Percentiles rank a stretch among this genome's conserved stretches.
These are phyloP conservation scores for Russula griseocarnosa DNA, from an alignment of 768 basidiomycete species.

Conservation along the genomic window DNA sequence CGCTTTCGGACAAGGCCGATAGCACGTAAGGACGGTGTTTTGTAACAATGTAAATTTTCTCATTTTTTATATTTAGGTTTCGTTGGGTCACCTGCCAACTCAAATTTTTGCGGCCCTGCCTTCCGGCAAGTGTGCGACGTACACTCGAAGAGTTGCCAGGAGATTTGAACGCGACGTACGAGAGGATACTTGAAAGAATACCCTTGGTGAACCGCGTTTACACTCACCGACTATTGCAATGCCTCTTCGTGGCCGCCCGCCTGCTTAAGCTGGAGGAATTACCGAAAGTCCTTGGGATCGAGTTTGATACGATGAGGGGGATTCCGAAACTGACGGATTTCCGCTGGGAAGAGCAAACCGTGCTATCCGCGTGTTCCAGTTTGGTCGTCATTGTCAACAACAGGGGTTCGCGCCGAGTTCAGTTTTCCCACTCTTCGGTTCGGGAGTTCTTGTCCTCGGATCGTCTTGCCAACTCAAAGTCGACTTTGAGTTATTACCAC, in stretches of 20 bases:
- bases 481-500: not conserved
- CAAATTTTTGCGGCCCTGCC: no score
- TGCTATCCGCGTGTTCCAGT: not conserved
- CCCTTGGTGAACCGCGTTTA: not conserved
- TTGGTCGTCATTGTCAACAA: not conserved
- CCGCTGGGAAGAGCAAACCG: not conserved
- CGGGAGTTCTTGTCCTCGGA: not conserved
- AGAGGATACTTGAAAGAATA: not conserved
- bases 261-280: not conserved
- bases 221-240: not conserved
- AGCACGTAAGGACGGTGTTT: no score
- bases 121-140: no score
- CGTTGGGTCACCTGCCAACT: no score
- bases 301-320: not conserved
- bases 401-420: not conserved
- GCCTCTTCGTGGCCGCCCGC: no score
- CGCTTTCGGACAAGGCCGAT: no score
- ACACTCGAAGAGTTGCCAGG: not conserved
- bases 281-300: not conserved
- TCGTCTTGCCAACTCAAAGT: not conserved
- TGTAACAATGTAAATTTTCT: no score
- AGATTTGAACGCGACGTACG: not conserved
- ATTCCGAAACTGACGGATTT: not conserved
- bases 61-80: no score
- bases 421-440: not conserved